Evolutionary conservation across 2,329 filamentous ascomycete species (phyloP), one percentile per base, ranked within the genome.

Genomic region (Spiromastix sp.): DNA sequence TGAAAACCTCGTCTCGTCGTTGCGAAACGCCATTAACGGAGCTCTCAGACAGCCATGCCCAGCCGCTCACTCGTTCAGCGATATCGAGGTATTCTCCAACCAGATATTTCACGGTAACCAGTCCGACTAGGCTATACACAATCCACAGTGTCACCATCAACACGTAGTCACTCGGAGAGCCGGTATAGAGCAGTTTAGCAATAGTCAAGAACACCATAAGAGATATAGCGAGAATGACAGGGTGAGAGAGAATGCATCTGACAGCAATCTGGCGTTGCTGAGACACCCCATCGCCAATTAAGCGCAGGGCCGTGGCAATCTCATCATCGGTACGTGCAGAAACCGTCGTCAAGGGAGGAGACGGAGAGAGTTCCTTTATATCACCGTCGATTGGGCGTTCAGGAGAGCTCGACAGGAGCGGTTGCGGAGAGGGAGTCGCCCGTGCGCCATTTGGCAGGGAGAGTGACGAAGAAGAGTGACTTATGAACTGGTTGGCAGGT

Each of bases 201-300:
- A 65, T 42, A 4, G 64, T 30, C 4, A 59, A 50, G 12, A 67
- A 47, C 20, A 64, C 39, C 0, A 50, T 51, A 4, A 61, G 48
- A n/a, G 66, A 43, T 2, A 54, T 10, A 2, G 54, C 45, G 18
- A 68, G 45, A 47, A 66, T 70, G 30, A 66, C 50, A 17, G 71
- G 66, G 58, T 85, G 76, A 48, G 72, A 73, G 42, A 83, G 65
- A 39, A 91, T 63, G 42, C 73, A 63, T 36, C 65, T 63, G 27
- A 77, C 73, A 13, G 82, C 76, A 6, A 71, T 61, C 53, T 85
- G 79, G 42, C 81, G 77, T 66, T 91, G 85, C 60, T 93, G 81
- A 22, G 84, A 82, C 32, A 93, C 74, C 39, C 79, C 85, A 59
- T 89, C 84, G 41, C 85, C 80, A 25, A 93, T 70, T 13, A 93